phyloP scores from a whole-genome alignment of 2,329 filamentous ascomycete species.

The Basipetospora chlamydospora region DNA sequence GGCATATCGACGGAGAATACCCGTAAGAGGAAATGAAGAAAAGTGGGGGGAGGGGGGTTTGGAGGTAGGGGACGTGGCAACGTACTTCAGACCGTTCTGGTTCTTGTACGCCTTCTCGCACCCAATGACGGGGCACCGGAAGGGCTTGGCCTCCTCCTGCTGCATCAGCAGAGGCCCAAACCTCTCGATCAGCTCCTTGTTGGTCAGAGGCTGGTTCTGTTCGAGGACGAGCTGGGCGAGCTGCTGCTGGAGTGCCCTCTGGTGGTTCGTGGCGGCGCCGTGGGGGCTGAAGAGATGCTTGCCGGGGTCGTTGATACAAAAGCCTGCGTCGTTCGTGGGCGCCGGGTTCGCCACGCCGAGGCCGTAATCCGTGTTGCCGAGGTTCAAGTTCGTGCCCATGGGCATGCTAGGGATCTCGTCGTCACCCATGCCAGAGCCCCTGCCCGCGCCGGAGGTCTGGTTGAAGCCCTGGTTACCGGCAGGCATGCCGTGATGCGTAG shows the following conservation, averaged over 20 bases:
- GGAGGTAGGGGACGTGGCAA: constrained; percentile 10
- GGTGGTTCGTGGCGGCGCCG: constrained; percentile 48
- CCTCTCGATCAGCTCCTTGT: constrained; percentile 38
- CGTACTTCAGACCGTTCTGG: constrained; percentile 92
- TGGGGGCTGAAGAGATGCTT: constrained; percentile 85
- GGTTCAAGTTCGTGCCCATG: constrained; percentile 47
- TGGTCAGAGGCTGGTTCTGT: constrained; percentile 57
- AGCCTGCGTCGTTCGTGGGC: constrained; percentile 25
- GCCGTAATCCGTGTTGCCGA: constrained; percentile 35
- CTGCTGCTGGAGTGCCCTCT: constrained; percentile 51
- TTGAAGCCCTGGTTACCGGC: constrained; percentile 1
- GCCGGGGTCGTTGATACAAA: constrained; percentile 80
- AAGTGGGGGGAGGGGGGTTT: constrained; percentile 6
- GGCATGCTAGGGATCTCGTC: constrained; percentile 53
- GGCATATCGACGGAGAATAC: too few relatives aligned
- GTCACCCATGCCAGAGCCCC: constrained; percentile 57
- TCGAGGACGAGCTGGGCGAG: constrained; percentile 61
- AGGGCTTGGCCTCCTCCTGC: constrained; percentile 90
- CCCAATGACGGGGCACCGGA: constrained; percentile 93
- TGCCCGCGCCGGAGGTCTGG: constrained; percentile 16
- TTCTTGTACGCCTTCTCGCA: constrained; percentile 99
- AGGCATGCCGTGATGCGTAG: constrained; percentile 48
- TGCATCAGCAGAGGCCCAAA: constrained; percentile 43
- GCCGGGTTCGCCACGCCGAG: constrained; percentile 26
- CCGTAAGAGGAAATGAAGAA: constrained; percentile 5